Evolutionary conservation across 441 rosid species (phyloP).

Genomic region (Pelargonium exstipulatum): DNA sequence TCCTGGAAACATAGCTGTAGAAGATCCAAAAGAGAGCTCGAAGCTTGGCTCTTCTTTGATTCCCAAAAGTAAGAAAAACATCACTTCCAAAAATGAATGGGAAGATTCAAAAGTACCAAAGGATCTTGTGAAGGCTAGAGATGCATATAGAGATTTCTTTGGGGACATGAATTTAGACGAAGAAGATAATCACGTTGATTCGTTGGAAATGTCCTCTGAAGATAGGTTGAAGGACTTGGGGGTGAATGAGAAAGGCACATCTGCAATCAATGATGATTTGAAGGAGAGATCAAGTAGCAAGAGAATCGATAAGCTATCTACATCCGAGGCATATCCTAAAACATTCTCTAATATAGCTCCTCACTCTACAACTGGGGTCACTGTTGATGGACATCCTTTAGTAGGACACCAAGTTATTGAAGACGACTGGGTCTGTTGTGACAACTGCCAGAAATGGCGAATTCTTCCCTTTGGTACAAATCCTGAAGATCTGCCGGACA

Average conservation of each 20-base stretch:
- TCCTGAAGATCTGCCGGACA: conserved; percentile 69
- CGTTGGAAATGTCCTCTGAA: conserved; percentile 29
- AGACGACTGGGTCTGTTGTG: conserved; percentile 68
- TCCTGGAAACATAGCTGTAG: conserved; percentile 30
- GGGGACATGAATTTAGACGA: conserved; percentile 44
- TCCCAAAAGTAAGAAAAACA: conserved; percentile 45
- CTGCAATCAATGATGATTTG: conserved; percentile 25
- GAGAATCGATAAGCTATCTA: conserved; percentile 26
- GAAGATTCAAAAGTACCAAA: conserved; percentile 41
- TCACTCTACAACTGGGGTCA: conserved; percentile 28
- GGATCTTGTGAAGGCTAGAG: conserved; percentile 47
- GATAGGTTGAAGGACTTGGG: conserved; percentile 35
- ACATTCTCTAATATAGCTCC: conserved; percentile 29
- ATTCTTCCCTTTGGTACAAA: conserved; percentile 73
- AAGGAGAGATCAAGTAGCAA: conserved; percentile 42
- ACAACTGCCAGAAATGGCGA: conserved; percentile 80
- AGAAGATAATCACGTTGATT: conserved; percentile 31
- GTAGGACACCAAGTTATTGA: conserved; percentile 47
- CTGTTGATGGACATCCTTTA: conserved; percentile 40
- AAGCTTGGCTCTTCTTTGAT: conserved; percentile 37
- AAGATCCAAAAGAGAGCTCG: conserved; percentile 37
- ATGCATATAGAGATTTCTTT: conserved; percentile 63
- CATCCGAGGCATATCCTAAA: conserved; percentile 30
- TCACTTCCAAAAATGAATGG: conserved; percentile 37
- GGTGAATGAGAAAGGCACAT: conserved; percentile 35